Base-by-base conservation (phyloP, 2,329 filamentous ascomycete genomes). In the Diaporthe citriasiana region DNA sequence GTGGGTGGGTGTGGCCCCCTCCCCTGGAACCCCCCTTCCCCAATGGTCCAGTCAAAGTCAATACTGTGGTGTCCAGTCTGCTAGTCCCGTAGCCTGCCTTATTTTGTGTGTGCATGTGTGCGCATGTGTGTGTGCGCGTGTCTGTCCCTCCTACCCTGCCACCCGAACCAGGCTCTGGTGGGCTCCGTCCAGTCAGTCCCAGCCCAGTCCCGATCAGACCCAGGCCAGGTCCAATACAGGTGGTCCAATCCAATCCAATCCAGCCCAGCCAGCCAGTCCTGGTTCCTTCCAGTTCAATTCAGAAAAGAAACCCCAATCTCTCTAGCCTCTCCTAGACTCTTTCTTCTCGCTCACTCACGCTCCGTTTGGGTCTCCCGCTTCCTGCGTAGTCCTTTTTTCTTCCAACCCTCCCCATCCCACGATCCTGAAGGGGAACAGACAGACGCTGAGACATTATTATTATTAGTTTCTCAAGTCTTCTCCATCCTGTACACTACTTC, bases 281-380 rank as follows among this genome's bases (percentile, higher is more conserved):
- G 35, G 30, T 33, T 68, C 45, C 63, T 68, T 47, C 63, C 63
- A 68, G 47, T 53, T 63, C 56, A 60, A 63, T 51, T 59, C 30
- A 59, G 53, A 57, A 71, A 63, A 71, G 45, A 63, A 71, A n/a
- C 70, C 70, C 70, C 56, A 71, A 71, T 53, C 51, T 71, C 70
- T 63, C 56, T 71, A 71, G 70, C 70, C 56, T 63, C 19, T 63
- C 56, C 53, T 55, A 71, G 70, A 71, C 47, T 71, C 70, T 71
- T 71, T 71, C 57, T 60, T 40, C 69, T 60, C 57, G 47, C 47
- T 71, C 50, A 71, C 70, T 60, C 56, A 60, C 56, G 56, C 56
- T 63, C 70, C 33, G 57, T 60, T 60, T 55, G 56, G 56, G 56
- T 51, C 56, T 71, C 56, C 45, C 42, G 35, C 22, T 45, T 71